Base-by-base conservation (phyloP, 2,329 filamentous ascomycete genomes). In the Aureobasidium sp. region DNA sequence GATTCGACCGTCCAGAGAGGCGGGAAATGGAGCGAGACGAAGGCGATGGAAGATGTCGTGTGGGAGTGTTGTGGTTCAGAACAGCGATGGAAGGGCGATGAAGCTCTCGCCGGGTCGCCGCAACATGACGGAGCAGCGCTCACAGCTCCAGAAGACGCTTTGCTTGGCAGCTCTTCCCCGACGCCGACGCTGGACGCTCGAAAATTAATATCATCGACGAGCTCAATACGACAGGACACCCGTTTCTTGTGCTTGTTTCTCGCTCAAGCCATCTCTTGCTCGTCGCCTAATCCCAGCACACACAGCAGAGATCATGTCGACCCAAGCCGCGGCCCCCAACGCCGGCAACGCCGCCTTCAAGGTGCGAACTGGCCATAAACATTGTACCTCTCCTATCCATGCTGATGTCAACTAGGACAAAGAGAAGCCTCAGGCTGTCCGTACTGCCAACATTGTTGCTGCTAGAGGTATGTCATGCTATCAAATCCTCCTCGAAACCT, bases 341-440 rank as follows among this genome's bases (percentile, higher is more conserved):
- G 78, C 78, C 69, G 79, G 79, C 74, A 87, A 87, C 78, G 82
- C 80, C 74, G 81, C 85, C 67, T 89, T 89, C 81, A 87, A 85
- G 77, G 84, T 86, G 71, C 12, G 59, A 44, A 64, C 20, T 27
- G 32, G n/a, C 32, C 39, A 7, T 44, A 46, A 55, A 55, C 51
- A 13, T 10, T 41, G 2, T 10, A 43, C 5, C 27, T 29, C 32
- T 32, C 34, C n/a, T 32, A 37, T 32, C 43, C 26, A 50, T 60
- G 9, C 56, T 60, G 12, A 60, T 43, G n/a, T 17, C 29, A n/a
- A 7, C 6, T 70, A 85, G 82, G 85, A 87, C 75, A 99, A 97
- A 86, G 94, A 97, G 82, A 99, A 99, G 90, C 94, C 94, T 69
- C 88, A 94, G 82, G 94, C 94, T 68, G 94, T 99, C 68, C 89